Percentiles rank a stretch among this genome's conserved stretches.
Conservation (phyloP, 345 rosid genomes). For the Populus tremula region DNA sequence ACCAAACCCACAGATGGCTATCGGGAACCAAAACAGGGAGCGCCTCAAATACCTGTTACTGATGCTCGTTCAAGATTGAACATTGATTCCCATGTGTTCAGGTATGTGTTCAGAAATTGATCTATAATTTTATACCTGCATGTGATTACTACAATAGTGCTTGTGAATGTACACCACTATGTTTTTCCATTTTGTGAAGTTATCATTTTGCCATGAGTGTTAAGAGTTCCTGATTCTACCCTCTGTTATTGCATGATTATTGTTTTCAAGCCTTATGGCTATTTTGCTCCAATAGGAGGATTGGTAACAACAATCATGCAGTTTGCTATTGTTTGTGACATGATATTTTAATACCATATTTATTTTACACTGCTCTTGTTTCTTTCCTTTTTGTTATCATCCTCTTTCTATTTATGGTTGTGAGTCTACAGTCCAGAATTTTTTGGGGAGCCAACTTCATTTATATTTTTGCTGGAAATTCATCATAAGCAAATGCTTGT, state of each 20-base stretch:
- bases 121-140: not conserved
- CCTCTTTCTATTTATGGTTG: not conserved
- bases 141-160: not conserved
- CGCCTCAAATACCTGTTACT: constrained; percentile 50
- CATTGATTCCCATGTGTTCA: constrained; percentile 69
- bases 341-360: not conserved
- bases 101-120: constrained; percentile 41
- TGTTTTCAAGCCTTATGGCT: not conserved
- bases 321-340: not conserved
- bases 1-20: constrained; percentile 59
- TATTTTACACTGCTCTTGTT: not conserved
- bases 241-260: not conserved
- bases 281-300: not conserved
- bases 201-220: not conserved
- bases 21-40: constrained; percentile 73
- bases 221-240: not conserved
- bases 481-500: not conserved
- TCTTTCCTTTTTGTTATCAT: constrained; percentile 1
- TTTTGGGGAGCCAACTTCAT: not conserved
- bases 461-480: constrained; percentile 1
- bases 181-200: not conserved
- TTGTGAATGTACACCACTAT: not conserved
- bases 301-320: not conserved
- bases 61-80: constrained; percentile 66
- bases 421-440: not conserved